Evolutionary conservation across 2,329 filamentous ascomycete genomes (phyloP).

Genomic region (Akanthomyces uredinophilus): DNA sequence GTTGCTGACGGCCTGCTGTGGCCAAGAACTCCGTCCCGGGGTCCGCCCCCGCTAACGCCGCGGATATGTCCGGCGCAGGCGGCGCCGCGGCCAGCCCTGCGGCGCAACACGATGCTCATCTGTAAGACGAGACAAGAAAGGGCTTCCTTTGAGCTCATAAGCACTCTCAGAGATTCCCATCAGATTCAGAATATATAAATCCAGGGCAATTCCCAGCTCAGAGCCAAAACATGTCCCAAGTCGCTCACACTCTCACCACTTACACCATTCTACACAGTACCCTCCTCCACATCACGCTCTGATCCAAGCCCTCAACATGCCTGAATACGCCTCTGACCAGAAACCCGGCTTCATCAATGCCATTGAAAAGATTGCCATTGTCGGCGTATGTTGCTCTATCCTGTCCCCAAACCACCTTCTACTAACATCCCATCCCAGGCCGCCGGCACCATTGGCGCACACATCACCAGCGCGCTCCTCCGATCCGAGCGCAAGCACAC

Average conservation of each 20-base stretch:
- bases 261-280: background rate
- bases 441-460: conserved; percentile 31
- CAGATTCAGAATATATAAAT: background rate
- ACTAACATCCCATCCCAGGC: conserved; percentile 25
- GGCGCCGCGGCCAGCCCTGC: background rate
- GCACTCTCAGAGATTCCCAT: background rate
- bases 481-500: conserved; percentile 37
- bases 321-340: conserved; percentile 30
- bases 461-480: conserved; percentile 34
- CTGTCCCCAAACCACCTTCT: background rate
- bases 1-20: background rate
- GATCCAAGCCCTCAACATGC: background rate
- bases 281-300: background rate
- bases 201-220: background rate
- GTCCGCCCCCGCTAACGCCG: background rate
- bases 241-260: background rate
- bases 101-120: background rate
- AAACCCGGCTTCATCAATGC: conserved; percentile 34
- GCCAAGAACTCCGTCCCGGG: background rate
- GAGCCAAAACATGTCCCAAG: background rate
- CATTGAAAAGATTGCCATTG: conserved; percentile 40
- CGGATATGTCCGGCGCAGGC: background rate
- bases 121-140: background rate
- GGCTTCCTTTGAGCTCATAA: background rate
- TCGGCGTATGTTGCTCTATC: conserved; percentile 36